Evolutionary conservation across 2,329 filamentous ascomycete genomes (phyloP), one percentile per base, ranked within the genome.

Genomic region (Macrophomina tecta): DNA sequence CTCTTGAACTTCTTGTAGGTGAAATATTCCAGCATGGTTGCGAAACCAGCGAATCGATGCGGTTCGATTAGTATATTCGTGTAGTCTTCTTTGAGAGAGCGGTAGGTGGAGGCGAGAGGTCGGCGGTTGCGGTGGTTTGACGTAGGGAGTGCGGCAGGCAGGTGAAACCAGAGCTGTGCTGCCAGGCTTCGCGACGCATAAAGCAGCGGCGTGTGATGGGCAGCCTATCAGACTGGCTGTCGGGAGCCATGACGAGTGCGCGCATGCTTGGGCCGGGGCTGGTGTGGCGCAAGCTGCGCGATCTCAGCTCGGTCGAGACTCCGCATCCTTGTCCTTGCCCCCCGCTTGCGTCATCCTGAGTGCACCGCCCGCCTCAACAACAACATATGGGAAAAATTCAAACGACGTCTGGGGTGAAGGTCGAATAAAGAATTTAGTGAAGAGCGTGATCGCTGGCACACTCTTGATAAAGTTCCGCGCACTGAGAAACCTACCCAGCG

Each of bases 1-100:
- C 77, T 60, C 69, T 78, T 81, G 65, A 75, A 72, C 65, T 78
- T 80, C 55, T 82, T 76, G 68, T 78, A 75, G 58, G 77, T 81
- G 65, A 83, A 75, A 68, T 82, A 82, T 69, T 82, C 66, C 49
- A 72, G 66, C 65, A 71, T 66, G 46, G 65, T 49, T 32, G 64
- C 53, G 53, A 28, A n/a, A 16, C 30, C 58, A 46, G 16, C 58
- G 5, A 42, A 5, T 7, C 8, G 45, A 62, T 16, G 58, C 11
- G 42, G 32, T 7, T n/a, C 3, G n/a, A 3, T 49, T 4, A 14
- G 3, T 5, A 23, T n/a, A 9, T 28, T 28, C 2, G 58, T 46
- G 11, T 32, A n/a, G 5, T 16, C 23, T 51, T 38, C 1, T 51
- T 34, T 12, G 38, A 4, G 34, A 42, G 23, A 51, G 60, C 32